phyloP scores from a whole-genome alignment of 352 stramenopile species.

The Poterioochromonas sp. region DNA sequence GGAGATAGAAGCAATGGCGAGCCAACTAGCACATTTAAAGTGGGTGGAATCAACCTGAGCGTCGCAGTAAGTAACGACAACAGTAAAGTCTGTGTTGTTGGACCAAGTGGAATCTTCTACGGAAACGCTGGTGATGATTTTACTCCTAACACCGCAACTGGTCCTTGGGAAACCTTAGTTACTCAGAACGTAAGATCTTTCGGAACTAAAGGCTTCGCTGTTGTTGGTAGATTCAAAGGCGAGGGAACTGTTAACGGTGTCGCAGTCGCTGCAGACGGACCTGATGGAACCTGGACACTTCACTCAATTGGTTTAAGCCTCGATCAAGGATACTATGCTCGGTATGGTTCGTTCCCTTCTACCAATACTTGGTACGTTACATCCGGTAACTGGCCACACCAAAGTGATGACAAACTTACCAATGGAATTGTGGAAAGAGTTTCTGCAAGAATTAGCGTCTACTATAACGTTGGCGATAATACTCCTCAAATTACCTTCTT shows the following conservation, averaged over 20 bases:
- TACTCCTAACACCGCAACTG: background rate
- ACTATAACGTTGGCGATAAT: background rate
- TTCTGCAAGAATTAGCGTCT: background rate
- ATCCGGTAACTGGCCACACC: conserved; percentile 6
- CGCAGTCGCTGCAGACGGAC: background rate
- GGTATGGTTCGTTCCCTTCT: conserved; percentile 20
- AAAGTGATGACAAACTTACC: background rate
- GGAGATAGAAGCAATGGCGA: no score
- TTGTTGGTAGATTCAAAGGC: background rate
- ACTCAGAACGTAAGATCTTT: background rate
- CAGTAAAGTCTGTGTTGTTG: background rate
- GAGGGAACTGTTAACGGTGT: conserved; percentile 9
- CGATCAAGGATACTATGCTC: background rate
- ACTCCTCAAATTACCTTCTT: no score
- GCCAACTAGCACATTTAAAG: no score
- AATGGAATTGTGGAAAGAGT: background rate
- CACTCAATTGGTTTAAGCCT: background rate
- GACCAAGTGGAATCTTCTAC: background rate
- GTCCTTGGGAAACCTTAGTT: background rate
- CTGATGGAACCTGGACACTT: background rate
- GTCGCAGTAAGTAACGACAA: background rate
- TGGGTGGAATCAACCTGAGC: background rate
- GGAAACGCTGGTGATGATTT: background rate
- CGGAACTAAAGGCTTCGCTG: background rate
- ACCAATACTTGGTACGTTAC: background rate